A percentile compares a stretch with the other conserved stretches of the same genome.
Evolutionary conservation across 2,329 filamentous ascomycete genomes (phyloP).

Genomic region (Trichoderma endophyticum): DNA sequence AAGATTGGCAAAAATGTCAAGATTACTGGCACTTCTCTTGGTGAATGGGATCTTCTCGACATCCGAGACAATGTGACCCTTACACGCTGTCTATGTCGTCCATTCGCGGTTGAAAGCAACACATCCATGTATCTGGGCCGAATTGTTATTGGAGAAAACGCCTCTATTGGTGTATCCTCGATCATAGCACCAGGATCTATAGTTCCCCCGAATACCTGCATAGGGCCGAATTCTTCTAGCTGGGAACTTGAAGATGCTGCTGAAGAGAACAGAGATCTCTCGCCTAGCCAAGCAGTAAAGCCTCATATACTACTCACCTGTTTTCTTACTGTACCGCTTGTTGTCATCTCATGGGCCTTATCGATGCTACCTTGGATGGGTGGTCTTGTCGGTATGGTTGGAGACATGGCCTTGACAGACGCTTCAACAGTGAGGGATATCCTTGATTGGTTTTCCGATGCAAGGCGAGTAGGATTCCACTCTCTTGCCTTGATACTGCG

Average conservation of each 20-base stretch:
- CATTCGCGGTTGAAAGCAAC: slow-evolving; percentile 55
- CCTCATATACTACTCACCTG: slow-evolving; percentile 45
- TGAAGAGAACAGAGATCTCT: slow-evolving; percentile 46
- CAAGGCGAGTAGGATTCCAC: slow-evolving; percentile 47
- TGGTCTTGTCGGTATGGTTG: slow-evolving; percentile 45
- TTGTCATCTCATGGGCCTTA: slow-evolving; percentile 38
- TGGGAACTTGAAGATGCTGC: slow-evolving; percentile 50
- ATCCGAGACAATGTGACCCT: slow-evolving; percentile 49
- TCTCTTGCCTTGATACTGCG: slow-evolving; percentile 46
- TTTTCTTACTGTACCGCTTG: slow-evolving; percentile 43
- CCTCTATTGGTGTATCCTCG: slow-evolving; percentile 46
- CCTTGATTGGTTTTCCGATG: slow-evolving; percentile 48
- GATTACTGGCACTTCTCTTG: slow-evolving; percentile 43
- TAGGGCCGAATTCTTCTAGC: slow-evolving; percentile 56
- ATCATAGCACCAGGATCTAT: slow-evolving; percentile 49
- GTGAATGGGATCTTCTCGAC: slow-evolving; percentile 57
- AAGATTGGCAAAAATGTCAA: slow-evolving; percentile 51
- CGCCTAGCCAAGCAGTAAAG: slow-evolving; percentile 35
- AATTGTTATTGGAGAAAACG: slow-evolving; percentile 48
- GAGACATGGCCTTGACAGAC: slow-evolving; percentile 32
- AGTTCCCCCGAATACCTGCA: slow-evolving; percentile 48
- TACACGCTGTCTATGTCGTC: slow-evolving; percentile 47
- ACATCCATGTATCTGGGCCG: slow-evolving; percentile 55
- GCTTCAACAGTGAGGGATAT: slow-evolving; percentile 39
- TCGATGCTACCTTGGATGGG: slow-evolving; percentile 45